phyloP scores from a whole-genome alignment of 78 protist species.

The Dictyostelium citrinum region DNA sequence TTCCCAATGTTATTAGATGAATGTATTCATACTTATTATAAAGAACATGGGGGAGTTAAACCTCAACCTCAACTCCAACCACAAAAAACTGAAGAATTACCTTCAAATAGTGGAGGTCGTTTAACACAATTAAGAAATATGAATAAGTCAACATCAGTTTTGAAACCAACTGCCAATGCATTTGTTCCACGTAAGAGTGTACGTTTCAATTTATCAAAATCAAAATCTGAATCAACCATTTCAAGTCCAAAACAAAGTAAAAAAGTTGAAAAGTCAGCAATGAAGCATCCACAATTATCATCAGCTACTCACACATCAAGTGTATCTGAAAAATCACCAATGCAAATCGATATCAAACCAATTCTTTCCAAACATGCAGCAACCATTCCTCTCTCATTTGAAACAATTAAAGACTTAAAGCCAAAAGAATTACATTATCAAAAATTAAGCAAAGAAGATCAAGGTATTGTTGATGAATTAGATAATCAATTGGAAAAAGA shows the following conservation, averaged over 20 bases:
- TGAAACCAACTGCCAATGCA: not conserved
- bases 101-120: not conserved
- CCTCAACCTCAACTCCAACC: not conserved
- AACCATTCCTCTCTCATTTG: not conserved
- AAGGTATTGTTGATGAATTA: not conserved
- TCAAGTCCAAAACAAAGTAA: not conserved
- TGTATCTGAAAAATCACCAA: not conserved
- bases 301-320: not conserved
- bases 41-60: not conserved
- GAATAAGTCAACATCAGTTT: conserved; percentile 6
- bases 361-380: not conserved
- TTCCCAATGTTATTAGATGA: conserved; percentile 43
- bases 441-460: not conserved
- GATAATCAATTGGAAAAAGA: not conserved
- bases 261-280: not conserved
- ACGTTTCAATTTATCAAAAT: conserved; percentile 11
- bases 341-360: not conserved
- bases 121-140: not conserved
- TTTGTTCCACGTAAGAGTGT: conserved; percentile 8
- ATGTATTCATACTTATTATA: conserved; percentile 16
- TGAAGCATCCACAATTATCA: not conserved
- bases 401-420: not conserved
- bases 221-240: conserved; percentile 11
- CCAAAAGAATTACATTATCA: not conserved
- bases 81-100: no score